phyloP scores from a whole-genome alignment of 176 grass and related monocot species.

The Otatea glauca region DNA sequence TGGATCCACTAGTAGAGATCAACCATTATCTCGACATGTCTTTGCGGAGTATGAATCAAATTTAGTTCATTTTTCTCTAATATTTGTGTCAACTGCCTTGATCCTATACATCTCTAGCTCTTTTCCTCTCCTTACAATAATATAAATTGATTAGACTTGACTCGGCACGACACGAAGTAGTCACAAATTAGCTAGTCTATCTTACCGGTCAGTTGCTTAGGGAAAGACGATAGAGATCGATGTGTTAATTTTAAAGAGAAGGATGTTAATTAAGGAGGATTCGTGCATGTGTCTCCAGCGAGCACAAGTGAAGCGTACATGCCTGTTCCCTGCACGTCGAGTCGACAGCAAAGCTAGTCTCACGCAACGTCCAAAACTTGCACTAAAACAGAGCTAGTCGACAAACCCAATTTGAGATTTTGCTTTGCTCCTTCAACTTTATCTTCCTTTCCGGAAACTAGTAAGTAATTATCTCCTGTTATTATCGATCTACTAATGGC shows the following conservation, averaged over 20 bases:
- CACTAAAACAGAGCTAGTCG: background rate
- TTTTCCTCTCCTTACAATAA: no score
- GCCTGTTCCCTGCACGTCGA: no score
- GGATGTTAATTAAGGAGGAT: background rate
- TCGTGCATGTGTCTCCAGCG: background rate
- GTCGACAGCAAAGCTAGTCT: background rate
- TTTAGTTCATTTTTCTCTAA: no score
- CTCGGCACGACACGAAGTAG: no score
- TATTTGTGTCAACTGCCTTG: no score
- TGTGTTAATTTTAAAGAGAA: no score
- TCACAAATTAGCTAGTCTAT: no score
- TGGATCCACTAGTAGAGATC: no score
- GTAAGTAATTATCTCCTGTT: background rate
- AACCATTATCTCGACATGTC: no score
- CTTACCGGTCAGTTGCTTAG: slow-evolving; percentile 1
- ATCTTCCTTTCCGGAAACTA: background rate
- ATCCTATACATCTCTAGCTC: no score
- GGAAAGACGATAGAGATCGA: background rate
- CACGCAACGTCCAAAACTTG: background rate
- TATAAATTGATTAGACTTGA: no score
- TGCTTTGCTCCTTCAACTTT: background rate
- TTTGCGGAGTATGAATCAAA: no score
- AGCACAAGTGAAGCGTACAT: background rate
- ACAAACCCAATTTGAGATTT: background rate
- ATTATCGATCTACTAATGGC: background rate